Conservation (phyloP, 2,329 filamentous ascomycete species). For the Diaporthe capsici region DNA sequence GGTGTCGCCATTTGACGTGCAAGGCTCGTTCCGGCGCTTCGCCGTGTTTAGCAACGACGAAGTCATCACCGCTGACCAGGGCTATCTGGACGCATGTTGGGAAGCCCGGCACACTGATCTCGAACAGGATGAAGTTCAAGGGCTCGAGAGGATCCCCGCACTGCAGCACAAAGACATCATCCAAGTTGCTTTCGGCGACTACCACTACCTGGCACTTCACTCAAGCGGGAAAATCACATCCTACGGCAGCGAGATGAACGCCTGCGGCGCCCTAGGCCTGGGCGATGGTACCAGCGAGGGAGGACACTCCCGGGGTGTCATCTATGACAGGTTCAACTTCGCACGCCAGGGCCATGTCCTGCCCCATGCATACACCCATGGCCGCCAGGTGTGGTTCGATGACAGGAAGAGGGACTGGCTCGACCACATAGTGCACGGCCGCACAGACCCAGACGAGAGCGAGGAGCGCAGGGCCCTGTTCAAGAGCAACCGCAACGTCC, state of each 20-base stretch:
- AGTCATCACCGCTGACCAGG: slow-evolving; percentile 3
- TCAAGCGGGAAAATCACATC: slow-evolving; percentile 6
- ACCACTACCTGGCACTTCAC: slow-evolving; percentile 21
- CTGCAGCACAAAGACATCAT: slow-evolving; percentile 22
- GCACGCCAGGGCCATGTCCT: background rate
- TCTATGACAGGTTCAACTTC: background rate
- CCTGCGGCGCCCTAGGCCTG: background rate
- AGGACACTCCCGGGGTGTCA: background rate
- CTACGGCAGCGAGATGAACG: background rate
- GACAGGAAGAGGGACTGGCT: slow-evolving; percentile 16
- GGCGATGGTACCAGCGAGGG: background rate
- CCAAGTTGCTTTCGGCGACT: slow-evolving; percentile 11
- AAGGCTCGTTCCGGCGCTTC: slow-evolving; percentile 13
- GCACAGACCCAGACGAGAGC: background rate
- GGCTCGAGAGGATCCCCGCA: background rate
- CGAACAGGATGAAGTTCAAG: slow-evolving; percentile 8
- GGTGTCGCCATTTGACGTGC: background rate
- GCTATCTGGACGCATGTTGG: slow-evolving; percentile 9
- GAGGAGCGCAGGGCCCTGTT: slow-evolving; percentile 7
- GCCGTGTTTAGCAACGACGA: slow-evolving; percentile 5
- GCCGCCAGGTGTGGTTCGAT: slow-evolving; percentile 18
- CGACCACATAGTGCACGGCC: background rate
- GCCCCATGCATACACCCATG: background rate
- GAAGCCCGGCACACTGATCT: background rate
- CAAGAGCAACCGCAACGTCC: background rate